Percentiles rank a stretch among this genome's conserved stretches.
phyloP scores from a whole-genome alignment of 495 filamentous ascomycete species.

The Baudoinia panamericana region DNA sequence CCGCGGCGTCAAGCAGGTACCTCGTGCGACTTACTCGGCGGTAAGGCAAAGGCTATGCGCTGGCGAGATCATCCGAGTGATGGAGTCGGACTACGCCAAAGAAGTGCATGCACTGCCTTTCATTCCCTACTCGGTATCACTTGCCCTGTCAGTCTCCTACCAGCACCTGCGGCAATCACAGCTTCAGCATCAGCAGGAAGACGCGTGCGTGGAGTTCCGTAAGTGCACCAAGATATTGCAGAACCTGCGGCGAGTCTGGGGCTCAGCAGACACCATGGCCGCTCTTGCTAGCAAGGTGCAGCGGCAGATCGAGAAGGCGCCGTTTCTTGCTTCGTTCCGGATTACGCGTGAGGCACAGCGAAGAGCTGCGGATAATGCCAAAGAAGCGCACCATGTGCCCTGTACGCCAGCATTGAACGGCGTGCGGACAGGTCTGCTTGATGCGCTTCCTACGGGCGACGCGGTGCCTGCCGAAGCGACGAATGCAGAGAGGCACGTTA shows the following conservation, averaged over 20 bases:
- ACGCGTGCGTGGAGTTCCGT: conserved; percentile 48
- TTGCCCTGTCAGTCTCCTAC: conserved; percentile 55
- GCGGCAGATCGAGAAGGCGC: conserved; percentile 13
- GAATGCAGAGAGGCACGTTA: background rate
- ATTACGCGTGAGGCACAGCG: conserved; percentile 4
- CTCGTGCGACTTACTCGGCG: conserved; percentile 37
- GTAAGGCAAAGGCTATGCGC: conserved; percentile 51
- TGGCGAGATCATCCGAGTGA: conserved; percentile 49
- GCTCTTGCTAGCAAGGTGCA: conserved; percentile 17
- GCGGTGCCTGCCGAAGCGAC: background rate
- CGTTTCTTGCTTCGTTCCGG: conserved; percentile 9
- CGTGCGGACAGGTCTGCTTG: background rate
- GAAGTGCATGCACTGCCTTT: conserved; percentile 48
- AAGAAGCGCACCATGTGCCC: conserved; percentile 1
- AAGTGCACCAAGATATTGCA: conserved; percentile 45
- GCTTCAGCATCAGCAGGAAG: conserved; percentile 47
- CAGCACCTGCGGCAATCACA: conserved; percentile 55
- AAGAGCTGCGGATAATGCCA: background rate
- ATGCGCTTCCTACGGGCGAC: background rate
- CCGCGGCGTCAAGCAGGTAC: conserved; percentile 30
- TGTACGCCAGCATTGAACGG: conserved; percentile 1
- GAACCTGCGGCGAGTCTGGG: conserved; percentile 44
- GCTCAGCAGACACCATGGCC: conserved; percentile 49
- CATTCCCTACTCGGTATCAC: conserved; percentile 51
- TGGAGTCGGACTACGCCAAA: conserved; percentile 40